phyloP scores from a whole-genome alignment of 306 rosid genomes.

The Betula pendula region DNA sequence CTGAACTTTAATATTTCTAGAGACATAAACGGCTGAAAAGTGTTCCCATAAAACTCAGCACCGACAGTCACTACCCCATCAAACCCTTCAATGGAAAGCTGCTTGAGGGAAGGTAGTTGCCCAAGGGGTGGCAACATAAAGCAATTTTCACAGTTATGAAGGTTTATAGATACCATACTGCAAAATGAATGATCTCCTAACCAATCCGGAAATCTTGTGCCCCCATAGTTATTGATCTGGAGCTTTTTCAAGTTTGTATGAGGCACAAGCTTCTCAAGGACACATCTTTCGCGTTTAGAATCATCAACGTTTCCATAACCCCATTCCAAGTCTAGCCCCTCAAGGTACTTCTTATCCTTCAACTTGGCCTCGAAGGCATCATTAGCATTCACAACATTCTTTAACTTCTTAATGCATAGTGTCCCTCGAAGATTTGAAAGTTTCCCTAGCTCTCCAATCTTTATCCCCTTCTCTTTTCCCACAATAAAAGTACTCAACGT shows the following conservation, averaged over 20 bases:
- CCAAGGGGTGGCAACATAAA: conserved; percentile 20
- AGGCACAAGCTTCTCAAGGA: conserved; percentile 23
- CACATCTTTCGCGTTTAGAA: neutral
- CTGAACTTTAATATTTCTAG: neutral
- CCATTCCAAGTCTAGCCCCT: neutral
- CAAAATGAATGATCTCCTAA: neutral
- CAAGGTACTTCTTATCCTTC: no score
- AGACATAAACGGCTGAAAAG: neutral
- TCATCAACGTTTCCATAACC: neutral
- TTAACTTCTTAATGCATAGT: no score
- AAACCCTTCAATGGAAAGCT: neutral
- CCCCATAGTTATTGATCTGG: neutral
- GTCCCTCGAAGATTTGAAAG: conserved; percentile 14
- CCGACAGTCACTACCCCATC: neutral
- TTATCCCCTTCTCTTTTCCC: neutral
- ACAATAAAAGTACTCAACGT: conserved; percentile 19
- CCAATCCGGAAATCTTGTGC: conserved; percentile 15
- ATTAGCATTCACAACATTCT: no score
- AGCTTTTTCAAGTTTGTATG: conserved; percentile 11
- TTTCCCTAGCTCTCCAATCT: neutral
- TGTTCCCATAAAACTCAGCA: conserved; percentile 7
- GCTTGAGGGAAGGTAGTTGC: conserved; percentile 3
- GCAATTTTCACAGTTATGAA: no score
- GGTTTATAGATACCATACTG: neutral
- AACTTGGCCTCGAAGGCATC: no score